These are phyloP conservation scores for Clitopilus hobsonii DNA, from an alignment of 768 basidiomycete genomes.

Conservation along the genomic window DNA sequence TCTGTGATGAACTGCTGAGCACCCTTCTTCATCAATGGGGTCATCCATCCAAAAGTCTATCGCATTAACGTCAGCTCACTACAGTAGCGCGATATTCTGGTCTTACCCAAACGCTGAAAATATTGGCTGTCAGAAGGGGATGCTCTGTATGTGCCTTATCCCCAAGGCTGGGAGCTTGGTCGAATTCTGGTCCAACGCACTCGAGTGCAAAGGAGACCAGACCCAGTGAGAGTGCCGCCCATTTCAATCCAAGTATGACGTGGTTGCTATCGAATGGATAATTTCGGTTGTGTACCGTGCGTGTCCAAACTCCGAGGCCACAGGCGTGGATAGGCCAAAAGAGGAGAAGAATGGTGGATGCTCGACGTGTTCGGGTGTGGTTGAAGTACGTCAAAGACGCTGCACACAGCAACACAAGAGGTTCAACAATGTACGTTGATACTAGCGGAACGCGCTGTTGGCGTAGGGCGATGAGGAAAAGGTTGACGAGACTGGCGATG, in stretches of 20 bases:
- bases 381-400: slow-evolving; percentile 57
- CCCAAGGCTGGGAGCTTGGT: slow-evolving; percentile 13
- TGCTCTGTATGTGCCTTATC: slow-evolving; percentile 48
- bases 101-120: slow-evolving; percentile 69
- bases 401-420: slow-evolving; percentile 44
- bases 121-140: slow-evolving; percentile 72
- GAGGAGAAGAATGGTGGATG: slow-evolving; percentile 69
- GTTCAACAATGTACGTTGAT: slow-evolving; percentile 54
- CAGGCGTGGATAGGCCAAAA: slow-evolving; percentile 75
- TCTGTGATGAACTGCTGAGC: slow-evolving; percentile 68
- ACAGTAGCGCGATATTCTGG: background rate
- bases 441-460: slow-evolving; percentile 37
- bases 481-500: slow-evolving; percentile 37
- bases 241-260: slow-evolving; percentile 40
- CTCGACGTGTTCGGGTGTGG: slow-evolving; percentile 64
- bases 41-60: slow-evolving; percentile 83
- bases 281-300: slow-evolving; percentile 41
- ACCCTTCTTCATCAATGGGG: slow-evolving; percentile 70
- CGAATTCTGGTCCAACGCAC: slow-evolving; percentile 60
- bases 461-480: slow-evolving; percentile 31
- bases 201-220: slow-evolving; percentile 60
- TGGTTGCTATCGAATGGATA: slow-evolving; percentile 20
- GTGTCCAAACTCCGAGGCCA: slow-evolving; percentile 48
- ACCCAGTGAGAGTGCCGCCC: slow-evolving; percentile 37
- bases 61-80: background rate